Percentiles rank a stretch among this genome's conserved stretches.
Evolutionary conservation across 768 basidiomycete species (phyloP).

Genomic region (Lentinula aciculospora): DNA sequence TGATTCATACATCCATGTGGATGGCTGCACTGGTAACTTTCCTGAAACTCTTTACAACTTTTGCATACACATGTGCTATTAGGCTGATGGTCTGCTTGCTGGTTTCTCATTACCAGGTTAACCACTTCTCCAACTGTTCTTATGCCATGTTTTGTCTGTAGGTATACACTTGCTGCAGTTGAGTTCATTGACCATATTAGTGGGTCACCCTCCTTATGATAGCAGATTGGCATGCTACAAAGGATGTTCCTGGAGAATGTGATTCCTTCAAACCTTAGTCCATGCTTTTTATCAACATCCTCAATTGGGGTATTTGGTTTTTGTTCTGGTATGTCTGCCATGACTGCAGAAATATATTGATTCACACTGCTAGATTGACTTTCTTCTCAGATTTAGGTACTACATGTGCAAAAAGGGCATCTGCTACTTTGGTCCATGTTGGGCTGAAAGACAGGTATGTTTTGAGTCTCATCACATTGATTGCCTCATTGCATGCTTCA

Average conservation of each 20-base stretch:
- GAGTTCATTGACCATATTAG: slow-evolving; percentile 1
- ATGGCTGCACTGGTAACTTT: background rate
- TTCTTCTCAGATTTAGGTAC: background rate
- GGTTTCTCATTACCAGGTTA: slow-evolving; percentile 7
- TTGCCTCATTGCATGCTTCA: background rate
- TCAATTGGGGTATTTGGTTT: slow-evolving; percentile 10
- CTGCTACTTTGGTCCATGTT: slow-evolving; percentile 3
- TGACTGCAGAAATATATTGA: slow-evolving; percentile 20
- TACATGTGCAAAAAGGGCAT: background rate
- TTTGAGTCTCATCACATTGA: slow-evolving; percentile 8
- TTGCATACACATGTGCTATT: background rate
- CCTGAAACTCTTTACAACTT: background rate
- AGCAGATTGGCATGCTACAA: slow-evolving; percentile 23
- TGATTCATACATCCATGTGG: background rate
- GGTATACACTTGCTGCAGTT: slow-evolving; percentile 6
- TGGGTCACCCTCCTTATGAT: slow-evolving; percentile 16
- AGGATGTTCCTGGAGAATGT: slow-evolving; percentile 5
- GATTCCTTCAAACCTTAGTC: slow-evolving; percentile 11
- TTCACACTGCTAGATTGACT: slow-evolving; percentile 1
- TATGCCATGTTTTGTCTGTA: slow-evolving; percentile 2
- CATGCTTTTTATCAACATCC: slow-evolving; percentile 14
- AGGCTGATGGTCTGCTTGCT: background rate
- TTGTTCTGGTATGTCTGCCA: slow-evolving; percentile 15
- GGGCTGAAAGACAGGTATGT: slow-evolving; percentile 7
- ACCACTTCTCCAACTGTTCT: slow-evolving; percentile 4